Evolutionary conservation across 2,329 filamentous ascomycete species (phyloP).

Genomic region (Chrysoporthe austroafricana): DNA sequence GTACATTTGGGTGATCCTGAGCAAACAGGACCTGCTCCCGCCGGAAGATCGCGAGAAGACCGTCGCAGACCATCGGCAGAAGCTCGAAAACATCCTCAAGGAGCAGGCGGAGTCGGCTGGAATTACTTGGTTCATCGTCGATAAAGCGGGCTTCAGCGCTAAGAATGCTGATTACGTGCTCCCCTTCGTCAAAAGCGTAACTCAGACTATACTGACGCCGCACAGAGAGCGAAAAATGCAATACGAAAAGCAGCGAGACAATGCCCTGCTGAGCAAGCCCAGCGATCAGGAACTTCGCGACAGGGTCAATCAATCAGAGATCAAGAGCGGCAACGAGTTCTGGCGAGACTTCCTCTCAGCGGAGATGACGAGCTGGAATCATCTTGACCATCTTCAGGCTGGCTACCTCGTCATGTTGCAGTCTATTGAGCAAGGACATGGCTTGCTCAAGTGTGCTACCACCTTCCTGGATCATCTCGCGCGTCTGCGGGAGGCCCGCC

Average conservation of each 20-base stretch:
- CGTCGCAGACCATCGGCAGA: conserved; percentile 30
- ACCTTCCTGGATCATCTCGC: conserved; percentile 37
- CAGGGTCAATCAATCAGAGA: conserved; percentile 1
- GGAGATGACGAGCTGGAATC: conserved; percentile 38
- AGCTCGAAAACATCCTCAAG: not conserved
- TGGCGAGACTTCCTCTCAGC: conserved; percentile 36
- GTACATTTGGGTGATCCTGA: conserved; percentile 39
- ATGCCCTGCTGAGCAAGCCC: not conserved
- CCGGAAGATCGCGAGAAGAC: conserved; percentile 28
- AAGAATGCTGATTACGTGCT: not conserved
- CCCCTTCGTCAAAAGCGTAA: conserved; percentile 1
- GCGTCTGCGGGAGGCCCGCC: conserved; percentile 34
- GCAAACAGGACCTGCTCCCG: conserved; percentile 38
- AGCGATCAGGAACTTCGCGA: conserved; percentile 21
- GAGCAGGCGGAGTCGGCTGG: conserved; percentile 22
- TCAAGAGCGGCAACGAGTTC: conserved; percentile 31
- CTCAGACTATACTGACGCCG: not conserved
- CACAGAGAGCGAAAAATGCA: not conserved
- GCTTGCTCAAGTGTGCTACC: conserved; percentile 36
- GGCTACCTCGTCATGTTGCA: conserved; percentile 39
- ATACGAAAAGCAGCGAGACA: not conserved
- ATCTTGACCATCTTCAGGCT: conserved; percentile 40
- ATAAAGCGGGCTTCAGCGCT: conserved; percentile 34
- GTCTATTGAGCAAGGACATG: conserved; percentile 32
- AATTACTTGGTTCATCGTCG: conserved; percentile 31